These are phyloP conservation scores for Albizia julibrissin DNA, from an alignment of 306 rosid species.

Conservation along the genomic window DNA sequence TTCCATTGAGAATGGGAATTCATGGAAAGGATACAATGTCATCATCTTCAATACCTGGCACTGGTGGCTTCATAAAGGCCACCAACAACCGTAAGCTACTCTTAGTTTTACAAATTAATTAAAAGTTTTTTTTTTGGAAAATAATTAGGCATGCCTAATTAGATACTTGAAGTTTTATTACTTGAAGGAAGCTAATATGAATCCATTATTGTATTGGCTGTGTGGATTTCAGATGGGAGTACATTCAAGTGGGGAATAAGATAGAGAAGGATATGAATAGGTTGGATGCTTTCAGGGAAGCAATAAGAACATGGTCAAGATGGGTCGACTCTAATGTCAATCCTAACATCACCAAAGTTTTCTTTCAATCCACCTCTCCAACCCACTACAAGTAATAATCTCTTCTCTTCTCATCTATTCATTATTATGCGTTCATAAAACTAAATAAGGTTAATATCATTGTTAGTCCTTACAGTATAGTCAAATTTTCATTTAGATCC, in stretches of 20 bases:
- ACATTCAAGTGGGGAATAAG: conserved; percentile 33
- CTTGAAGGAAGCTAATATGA: not conserved
- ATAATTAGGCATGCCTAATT: not conserved
- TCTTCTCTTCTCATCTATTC: not conserved
- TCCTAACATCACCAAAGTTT: conserved; percentile 20
- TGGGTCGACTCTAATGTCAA: conserved; percentile 43
- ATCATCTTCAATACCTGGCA: conserved; percentile 56
- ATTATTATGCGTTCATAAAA: not conserved
- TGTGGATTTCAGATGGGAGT: conserved; percentile 41
- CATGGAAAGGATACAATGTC: conserved; percentile 48
- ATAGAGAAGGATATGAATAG: conserved; percentile 44
- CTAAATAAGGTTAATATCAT: not conserved
- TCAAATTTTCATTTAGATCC: too few species aligned
- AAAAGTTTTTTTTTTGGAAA: not conserved
- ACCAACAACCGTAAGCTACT: conserved; percentile 9
- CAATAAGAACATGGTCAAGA: conserved; percentile 48
- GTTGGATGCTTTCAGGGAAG: conserved; percentile 14
- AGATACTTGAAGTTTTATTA: not conserved
- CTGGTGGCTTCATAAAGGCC: conserved; percentile 59
- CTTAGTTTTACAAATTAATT: not conserved
- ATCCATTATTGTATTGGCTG: not conserved
- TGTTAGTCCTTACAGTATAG: too few species aligned
- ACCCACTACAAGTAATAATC: not conserved
- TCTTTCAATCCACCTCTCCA: conserved; percentile 52
- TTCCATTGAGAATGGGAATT: conserved; percentile 41